phyloP scores from a whole-genome alignment of 2,329 filamentous ascomycete genomes.

The Colletotrichum magnum region DNA sequence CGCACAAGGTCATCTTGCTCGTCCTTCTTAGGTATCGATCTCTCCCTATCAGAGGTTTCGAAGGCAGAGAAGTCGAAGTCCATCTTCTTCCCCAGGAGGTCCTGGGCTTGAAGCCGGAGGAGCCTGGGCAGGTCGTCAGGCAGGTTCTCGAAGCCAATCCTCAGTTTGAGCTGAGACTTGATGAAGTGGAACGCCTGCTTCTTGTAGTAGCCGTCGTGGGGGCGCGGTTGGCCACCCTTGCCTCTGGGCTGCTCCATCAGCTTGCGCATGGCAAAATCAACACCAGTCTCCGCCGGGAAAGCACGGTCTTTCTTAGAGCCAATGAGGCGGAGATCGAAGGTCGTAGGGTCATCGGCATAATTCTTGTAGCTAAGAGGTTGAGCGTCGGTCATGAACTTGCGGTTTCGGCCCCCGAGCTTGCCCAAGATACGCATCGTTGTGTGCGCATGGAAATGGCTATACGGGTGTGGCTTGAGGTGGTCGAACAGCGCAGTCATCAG shows the following conservation, averaged over 20 bases:
- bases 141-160: conserved; percentile 88
- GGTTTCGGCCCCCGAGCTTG: conserved; percentile 94
- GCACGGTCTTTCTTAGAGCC: conserved; percentile 91
- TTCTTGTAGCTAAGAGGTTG: conserved; percentile 86
- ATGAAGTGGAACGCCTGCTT: conserved; percentile 91
- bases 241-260: conserved; percentile 84
- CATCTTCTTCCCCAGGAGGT: conserved; percentile 80
- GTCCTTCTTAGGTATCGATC: conserved; percentile 88
- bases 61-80: conserved; percentile 80
- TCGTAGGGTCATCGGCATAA: conserved; percentile 89
- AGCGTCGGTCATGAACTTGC: conserved; percentile 94
- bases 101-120: conserved; percentile 90
- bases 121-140: conserved; percentile 91
- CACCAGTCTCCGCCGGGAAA: conserved; percentile 87
- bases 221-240: conserved; percentile 68
- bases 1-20: conserved; percentile 86
- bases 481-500: conserved; percentile 98
- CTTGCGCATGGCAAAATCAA: conserved; percentile 91
- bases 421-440: conserved; percentile 98
- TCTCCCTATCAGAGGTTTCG: conserved; percentile 81
- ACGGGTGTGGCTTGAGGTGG: conserved; percentile 92
- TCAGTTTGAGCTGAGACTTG: conserved; percentile 89
- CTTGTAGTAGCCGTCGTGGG: conserved; percentile 88
- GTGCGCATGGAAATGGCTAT: conserved; percentile 97
- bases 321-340: conserved; percentile 89